Base-by-base conservation (phyloP, 352 stramenopile genomes). In the Globisporangium apiculatum region DNA sequence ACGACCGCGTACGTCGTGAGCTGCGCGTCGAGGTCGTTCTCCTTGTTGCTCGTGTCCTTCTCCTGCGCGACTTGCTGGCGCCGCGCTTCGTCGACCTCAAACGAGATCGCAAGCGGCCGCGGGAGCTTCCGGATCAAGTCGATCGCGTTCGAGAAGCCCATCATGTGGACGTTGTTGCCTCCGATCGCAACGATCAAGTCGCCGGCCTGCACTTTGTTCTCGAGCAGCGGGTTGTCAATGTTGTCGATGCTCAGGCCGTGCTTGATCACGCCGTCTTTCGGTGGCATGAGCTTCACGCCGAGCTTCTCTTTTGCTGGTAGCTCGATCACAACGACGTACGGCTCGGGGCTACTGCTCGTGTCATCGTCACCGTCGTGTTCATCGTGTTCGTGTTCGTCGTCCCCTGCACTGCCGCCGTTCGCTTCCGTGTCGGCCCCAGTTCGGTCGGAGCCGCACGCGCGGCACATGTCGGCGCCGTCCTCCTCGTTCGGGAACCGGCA, bases 131-230 rank as follows among this genome's bases (percentile, higher is more conserved):
- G 84, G 55, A 94, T 94, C 50, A 94, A 51, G 55, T 94, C 84
- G 48, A 94, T 91, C 17, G 84, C 84, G 31, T 89, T 73, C 31
- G 76, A 88, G 53, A 92, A 94, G 24, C 84, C 82, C 73, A 92
- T 89, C 51, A 72, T 72, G 59, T 94, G 75, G 53, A 92, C 80
- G 36, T 75, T 72, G 48, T 83, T 67, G 12, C 84, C 84, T 51
- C 84, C 84, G 64, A 94, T 94, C 24, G 84, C 84, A 42, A 94
- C 84, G 43, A 94, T 94, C 35, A 91, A 57, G 66, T 94, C 84
- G 45, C 84, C 82, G 0, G 82, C 77, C 55, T 87, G 71, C 31
- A 94, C 82, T 60, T 92, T 94, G 65, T 83, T 80, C 51, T 91
- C 80, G 53, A 94, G 63, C 55, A 91, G 58, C 10, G 82, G 84